Evolutionary conservation across 2,329 filamentous ascomycete species (phyloP).

Genomic region (Aspergillus puulaauensis): DNA sequence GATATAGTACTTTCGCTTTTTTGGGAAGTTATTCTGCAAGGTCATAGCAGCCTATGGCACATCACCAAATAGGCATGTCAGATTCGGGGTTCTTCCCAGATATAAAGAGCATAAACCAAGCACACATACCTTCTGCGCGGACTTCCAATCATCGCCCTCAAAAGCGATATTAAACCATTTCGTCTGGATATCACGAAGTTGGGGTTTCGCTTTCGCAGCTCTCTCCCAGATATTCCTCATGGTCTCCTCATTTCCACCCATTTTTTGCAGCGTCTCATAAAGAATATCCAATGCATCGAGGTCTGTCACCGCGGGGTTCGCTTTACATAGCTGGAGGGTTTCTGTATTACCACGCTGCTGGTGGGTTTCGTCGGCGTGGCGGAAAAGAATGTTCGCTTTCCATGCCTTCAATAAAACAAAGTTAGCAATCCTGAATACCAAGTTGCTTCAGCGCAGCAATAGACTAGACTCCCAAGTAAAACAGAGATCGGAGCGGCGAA

Average conservation of each 20-base stretch:
- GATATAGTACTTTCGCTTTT: constrained; percentile 49
- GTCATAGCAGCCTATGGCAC: constrained; percentile 47
- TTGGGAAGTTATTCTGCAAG: constrained; percentile 50
- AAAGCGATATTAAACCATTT: constrained; percentile 47
- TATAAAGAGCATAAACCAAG: background rate
- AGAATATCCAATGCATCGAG: constrained; percentile 46
- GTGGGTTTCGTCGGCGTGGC: constrained; percentile 42
- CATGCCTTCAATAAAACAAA: constrained; percentile 33
- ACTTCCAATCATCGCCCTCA: constrained; percentile 44
- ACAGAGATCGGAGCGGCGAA: background rate
- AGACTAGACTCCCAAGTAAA: background rate
- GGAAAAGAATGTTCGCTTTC: constrained; percentile 44
- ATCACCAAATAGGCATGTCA: constrained; percentile 9
- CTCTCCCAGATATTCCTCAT: constrained; percentile 46
- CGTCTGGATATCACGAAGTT: constrained; percentile 44
- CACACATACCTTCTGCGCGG: constrained; percentile 49
- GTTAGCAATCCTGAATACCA: constrained; percentile 9
- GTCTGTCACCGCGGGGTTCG: constrained; percentile 44
- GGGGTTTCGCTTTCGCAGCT: constrained; percentile 45
- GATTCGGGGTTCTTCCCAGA: background rate
- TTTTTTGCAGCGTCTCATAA: constrained; percentile 38
- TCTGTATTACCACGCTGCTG: constrained; percentile 44
- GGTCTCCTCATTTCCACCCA: constrained; percentile 35
- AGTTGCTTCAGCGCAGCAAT: background rate
- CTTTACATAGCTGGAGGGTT: constrained; percentile 43